Evolutionary conservation across 768 basidiomycete species (phyloP), one percentile per base, ranked within the genome.

Genomic region (Lactifluus echinatus): DNA sequence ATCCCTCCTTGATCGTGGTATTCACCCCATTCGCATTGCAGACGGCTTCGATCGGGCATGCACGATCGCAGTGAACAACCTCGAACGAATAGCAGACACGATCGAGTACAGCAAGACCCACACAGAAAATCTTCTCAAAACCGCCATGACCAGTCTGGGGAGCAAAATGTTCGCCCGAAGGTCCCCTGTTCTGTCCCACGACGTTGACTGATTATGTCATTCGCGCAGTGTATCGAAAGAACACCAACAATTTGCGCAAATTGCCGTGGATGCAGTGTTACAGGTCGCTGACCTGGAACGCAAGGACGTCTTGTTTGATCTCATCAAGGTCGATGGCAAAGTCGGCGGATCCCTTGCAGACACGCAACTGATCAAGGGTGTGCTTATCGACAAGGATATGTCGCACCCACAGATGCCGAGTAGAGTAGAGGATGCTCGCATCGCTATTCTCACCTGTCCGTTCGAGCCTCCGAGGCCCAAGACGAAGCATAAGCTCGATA

Each of bases 361-460:
- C 73, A 98, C 92, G 7, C 83, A 82, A 42, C 81, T 99, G 65
- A 95, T 99, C 76, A 88, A 88, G 66, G 96, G 96, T 65, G 96
- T 99, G 42, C 89, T 99, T 65, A 82, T 99, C 69, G 96, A 99
- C 84, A 99, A 99, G 74, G 95, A 99, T 74, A 95, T 99, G 89
- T 97, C 93, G 12, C 96, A 99, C 68, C 89, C 95, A 4, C 93
- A 96, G 72, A 99, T 99, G 96, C 95, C 95, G 8, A 84, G 81
- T 57, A 77, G 75, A 34, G 85, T 99, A 65, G 80, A 78, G 63
- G 89, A 98, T 70, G 96, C 96, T 53, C 85, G 84, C 58, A 77
- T 99, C 53, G 96, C 95, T 14, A 98, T 99, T 72, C 81, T 99
- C 44, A 99, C 96, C 43, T 99, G 96, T 72, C 93, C 96, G 21